Evolutionary conservation across 1,139 yeast species (phyloP).

Genomic region (Yarrowia galli): DNA sequence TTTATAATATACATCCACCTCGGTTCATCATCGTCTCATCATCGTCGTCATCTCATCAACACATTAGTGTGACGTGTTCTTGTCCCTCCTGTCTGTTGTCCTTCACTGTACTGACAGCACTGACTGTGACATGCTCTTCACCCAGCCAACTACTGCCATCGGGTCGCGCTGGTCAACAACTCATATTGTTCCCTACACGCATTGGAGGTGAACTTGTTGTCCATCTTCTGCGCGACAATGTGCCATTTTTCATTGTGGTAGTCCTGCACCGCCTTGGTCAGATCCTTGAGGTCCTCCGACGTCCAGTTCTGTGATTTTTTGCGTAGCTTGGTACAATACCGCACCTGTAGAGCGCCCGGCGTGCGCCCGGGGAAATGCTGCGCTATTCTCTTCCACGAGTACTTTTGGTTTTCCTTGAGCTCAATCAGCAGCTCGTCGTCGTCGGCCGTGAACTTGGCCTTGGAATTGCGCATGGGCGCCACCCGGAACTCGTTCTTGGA

Average conservation of each 20-base stretch:
- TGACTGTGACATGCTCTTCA: background rate
- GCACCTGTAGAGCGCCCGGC: slow-evolving; percentile 48
- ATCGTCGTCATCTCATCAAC: background rate
- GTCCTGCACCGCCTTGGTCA: slow-evolving; percentile 44
- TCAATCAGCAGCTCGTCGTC: slow-evolving; percentile 47
- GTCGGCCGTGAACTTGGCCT: slow-evolving; percentile 46
- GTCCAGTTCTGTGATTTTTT: slow-evolving; percentile 44
- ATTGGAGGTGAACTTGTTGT: slow-evolving; percentile 44
- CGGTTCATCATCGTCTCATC: background rate
- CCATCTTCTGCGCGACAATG: slow-evolving; percentile 45
- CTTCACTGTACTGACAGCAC: background rate
- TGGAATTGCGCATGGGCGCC: slow-evolving; percentile 40
- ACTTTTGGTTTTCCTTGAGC: slow-evolving; percentile 46
- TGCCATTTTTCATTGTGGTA: slow-evolving; percentile 47
- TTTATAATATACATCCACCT: slow-evolving; percentile 32
- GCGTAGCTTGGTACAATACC: slow-evolving; percentile 49
- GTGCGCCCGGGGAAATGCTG: slow-evolving; percentile 48
- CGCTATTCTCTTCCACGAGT: slow-evolving; percentile 49
- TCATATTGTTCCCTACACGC: slow-evolving; percentile 45
- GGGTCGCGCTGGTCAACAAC: slow-evolving; percentile 35
- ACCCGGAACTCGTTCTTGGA: slow-evolving; percentile 12
- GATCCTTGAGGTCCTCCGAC: slow-evolving; percentile 44
- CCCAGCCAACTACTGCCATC: slow-evolving; percentile 3
- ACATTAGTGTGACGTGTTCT: background rate
- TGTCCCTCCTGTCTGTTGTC: too few species aligned